phyloP scores from a whole-genome alignment of 345 rosid genomes.

The Raphanus sativus region DNA sequence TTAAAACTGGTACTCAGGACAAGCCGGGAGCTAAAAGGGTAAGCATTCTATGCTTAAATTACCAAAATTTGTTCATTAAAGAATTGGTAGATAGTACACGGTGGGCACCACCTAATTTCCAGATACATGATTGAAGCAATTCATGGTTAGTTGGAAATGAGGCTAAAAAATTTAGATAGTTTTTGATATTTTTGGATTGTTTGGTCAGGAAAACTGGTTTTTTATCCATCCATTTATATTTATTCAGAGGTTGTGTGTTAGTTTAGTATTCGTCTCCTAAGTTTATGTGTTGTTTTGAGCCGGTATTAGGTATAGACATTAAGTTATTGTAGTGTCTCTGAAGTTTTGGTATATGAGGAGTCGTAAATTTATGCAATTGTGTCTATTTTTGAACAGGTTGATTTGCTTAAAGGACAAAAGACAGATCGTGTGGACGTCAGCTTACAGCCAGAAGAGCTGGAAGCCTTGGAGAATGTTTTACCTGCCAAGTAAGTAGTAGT shows the following conservation, averaged over 20 bases:
- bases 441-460: conserved; percentile 92
- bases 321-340: background rate
- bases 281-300: background rate
- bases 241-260: background rate
- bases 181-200: background rate
- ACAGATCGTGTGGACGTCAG: conserved; percentile 88
- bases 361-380: background rate
- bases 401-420: conserved; percentile 91
- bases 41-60: conserved; percentile 32
- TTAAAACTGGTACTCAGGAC: conserved; percentile 76
- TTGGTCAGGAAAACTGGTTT: no score
- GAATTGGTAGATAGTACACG: background rate
- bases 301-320: background rate
- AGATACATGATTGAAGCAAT: background rate
- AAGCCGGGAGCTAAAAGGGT: conserved; percentile 89
- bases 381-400: conserved; percentile 54
- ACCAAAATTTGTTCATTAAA: background rate
- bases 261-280: background rate
- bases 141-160: background rate
- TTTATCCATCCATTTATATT: no score
- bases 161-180: background rate
- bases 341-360: background rate
- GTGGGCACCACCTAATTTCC: background rate
- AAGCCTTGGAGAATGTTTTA: conserved; percentile 78
- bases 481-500: conserved; percentile 78